Evolutionary conservation across 441 rosid species (phyloP).

Genomic region (Euphorbia celastroides): DNA sequence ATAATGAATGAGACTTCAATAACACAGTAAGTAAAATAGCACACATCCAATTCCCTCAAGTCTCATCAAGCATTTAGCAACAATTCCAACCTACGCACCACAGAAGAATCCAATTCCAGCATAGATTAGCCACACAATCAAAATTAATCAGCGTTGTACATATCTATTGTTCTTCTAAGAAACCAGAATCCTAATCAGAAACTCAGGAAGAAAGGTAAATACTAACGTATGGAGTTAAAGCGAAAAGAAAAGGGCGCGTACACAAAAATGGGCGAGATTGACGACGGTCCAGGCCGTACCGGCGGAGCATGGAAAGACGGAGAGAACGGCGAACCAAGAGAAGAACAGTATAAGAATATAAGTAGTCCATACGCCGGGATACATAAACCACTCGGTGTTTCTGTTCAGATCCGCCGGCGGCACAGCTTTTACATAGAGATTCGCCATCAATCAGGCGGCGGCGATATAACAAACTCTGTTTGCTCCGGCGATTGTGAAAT

Average conservation of each 20-base stretch:
- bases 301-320: conserved; percentile 66
- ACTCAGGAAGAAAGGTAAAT: background rate
- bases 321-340: conserved; percentile 72
- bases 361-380: conserved; percentile 88
- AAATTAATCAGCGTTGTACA: background rate
- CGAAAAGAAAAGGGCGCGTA: conserved; percentile 20
- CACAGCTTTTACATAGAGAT: conserved; percentile 75
- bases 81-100: background rate
- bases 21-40: background rate
- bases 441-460: background rate
- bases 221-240: too few species aligned
- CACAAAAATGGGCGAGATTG: conserved; percentile 72
- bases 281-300: conserved; percentile 97
- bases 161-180: background rate
- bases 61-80: background rate
- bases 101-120: background rate
- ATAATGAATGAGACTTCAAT: background rate
- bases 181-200: conserved; percentile 8
- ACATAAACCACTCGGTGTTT: conserved; percentile 98
- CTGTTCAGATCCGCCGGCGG: conserved; percentile 84
- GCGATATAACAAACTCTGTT: background rate
- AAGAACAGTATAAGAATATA: conserved; percentile 71
- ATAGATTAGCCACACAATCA: background rate
- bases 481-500: background rate
- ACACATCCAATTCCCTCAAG: too few species aligned